Evolutionary conservation across 169 alveolate species (phyloP).

Genomic region (Sarcocystis neurona): DNA sequence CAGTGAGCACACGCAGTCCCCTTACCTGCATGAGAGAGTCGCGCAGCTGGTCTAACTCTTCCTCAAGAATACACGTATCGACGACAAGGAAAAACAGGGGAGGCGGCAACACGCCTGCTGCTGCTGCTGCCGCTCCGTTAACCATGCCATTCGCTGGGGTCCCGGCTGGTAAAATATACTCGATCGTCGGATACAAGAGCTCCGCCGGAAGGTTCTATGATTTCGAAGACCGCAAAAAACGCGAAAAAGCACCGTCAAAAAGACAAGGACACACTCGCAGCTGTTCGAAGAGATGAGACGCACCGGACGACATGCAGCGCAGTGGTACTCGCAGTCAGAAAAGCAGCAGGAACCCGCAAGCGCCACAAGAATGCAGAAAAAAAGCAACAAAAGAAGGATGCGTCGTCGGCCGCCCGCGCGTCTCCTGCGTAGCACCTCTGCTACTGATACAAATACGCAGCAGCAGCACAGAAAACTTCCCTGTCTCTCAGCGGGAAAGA

Average conservation of each 20-base stretch:
- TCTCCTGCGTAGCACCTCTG: too few species aligned
- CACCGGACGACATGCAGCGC: too few species aligned
- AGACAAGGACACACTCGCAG: too few species aligned
- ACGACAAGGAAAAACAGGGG: slow-evolving; percentile 94
- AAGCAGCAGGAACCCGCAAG: neutral
- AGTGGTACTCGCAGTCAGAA: too few species aligned
- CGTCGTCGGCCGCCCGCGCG: too few species aligned
- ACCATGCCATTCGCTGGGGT: slow-evolving; percentile 36
- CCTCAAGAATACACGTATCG: slow-evolving; percentile 94
- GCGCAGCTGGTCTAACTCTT: slow-evolving; percentile 94
- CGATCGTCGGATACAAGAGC: slow-evolving; percentile 95
- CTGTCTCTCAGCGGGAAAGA: too few species aligned
- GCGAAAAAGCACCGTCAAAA: too few species aligned
- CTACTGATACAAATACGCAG: too few species aligned
- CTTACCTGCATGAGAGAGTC: slow-evolving; percentile 95
- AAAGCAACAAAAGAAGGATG: too few species aligned
- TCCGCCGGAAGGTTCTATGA: slow-evolving; percentile 97
- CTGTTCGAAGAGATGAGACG: too few species aligned
- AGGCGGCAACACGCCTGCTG: slow-evolving; percentile 69
- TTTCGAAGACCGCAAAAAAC: too few species aligned
- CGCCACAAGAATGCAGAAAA: neutral
- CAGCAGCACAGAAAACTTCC: too few species aligned
- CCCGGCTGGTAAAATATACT: slow-evolving; percentile 92
- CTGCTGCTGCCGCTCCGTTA: slow-evolving; percentile 43
- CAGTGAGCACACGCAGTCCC: neutral